Evolutionary conservation across 257 asterid species (phyloP).

Genomic region (Jacaranda copaia): DNA sequence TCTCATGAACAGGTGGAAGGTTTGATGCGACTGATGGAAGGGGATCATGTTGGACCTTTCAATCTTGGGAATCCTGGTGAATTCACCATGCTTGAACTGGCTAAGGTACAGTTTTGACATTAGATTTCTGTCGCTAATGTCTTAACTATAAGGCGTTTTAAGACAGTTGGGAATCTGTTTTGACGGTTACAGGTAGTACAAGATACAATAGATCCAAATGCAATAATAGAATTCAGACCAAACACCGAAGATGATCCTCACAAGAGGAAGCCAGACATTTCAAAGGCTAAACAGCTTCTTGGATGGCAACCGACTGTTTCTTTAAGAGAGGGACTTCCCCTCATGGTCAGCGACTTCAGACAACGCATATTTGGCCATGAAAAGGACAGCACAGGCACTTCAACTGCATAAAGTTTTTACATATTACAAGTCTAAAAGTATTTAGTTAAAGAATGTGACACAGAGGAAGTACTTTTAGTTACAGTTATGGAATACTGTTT

Average conservation of each 20-base stretch:
- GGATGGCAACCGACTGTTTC: conserved; percentile 82
- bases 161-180: not conserved
- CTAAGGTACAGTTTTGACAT: conserved; percentile 55
- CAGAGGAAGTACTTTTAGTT: not conserved
- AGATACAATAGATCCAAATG: conserved; percentile 77
- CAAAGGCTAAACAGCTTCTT: conserved; percentile 75
- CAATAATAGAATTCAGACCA: conserved; percentile 74
- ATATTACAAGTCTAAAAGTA: not conserved
- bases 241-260: conserved; percentile 93
- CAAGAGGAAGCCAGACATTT: conserved; percentile 85
- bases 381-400: conserved; percentile 30
- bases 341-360: conserved; percentile 77
- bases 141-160: not conserved
- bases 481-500: not conserved
- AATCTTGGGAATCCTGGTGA: conserved; percentile 90
- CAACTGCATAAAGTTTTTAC: conserved; percentile 28
- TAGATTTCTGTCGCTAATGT: too few relatives aligned
- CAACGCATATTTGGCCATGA: conserved; percentile 69
- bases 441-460: not conserved
- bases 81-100: conserved; percentile 94
- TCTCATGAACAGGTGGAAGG: conserved; percentile 69
- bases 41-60: conserved; percentile 86
- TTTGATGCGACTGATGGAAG: conserved; percentile 82
- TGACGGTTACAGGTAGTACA: conserved; percentile 68
- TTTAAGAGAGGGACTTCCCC: conserved; percentile 83